These are phyloP conservation scores for Sarcodon aspratus DNA, from an alignment of 768 basidiomycete species.

Conservation along the genomic window DNA sequence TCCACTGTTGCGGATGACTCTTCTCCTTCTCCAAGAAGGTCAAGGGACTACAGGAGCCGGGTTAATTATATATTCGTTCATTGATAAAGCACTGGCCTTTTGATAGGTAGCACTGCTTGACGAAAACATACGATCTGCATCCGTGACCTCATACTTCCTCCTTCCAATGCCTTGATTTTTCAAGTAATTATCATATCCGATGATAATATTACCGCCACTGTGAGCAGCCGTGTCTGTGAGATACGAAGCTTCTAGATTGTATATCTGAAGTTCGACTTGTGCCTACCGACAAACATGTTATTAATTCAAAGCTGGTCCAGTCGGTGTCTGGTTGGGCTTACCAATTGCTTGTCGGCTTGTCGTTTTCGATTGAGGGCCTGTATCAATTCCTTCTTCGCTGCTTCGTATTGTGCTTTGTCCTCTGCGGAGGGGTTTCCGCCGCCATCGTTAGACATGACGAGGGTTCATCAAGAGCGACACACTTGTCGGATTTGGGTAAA, in stretches of 20 bases:
- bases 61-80: neutral
- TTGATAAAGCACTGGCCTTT: slow-evolving; percentile 35
- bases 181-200: slow-evolving; percentile 79
- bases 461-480: too few species aligned
- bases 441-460: too few species aligned
- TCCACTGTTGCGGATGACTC: slow-evolving; percentile 52
- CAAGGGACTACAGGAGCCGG: slow-evolving; percentile 47
- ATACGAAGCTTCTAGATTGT: slow-evolving; percentile 66
- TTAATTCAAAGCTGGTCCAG: neutral
- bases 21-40: slow-evolving; percentile 50
- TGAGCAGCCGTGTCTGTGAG: slow-evolving; percentile 67
- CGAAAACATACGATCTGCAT: slow-evolving; percentile 73
- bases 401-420: slow-evolving; percentile 61
- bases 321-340: slow-evolving; percentile 20
- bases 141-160: slow-evolving; percentile 65
- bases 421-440: slow-evolving; percentile 27
- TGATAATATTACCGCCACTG: slow-evolving; percentile 79
- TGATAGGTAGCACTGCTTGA: slow-evolving; percentile 68
- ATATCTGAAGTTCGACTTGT: slow-evolving; percentile 67
- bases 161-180: slow-evolving; percentile 62
- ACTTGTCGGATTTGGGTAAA: too few species aligned
- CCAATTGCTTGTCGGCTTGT: slow-evolving; percentile 65
- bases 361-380: slow-evolving; percentile 69
- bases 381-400: slow-evolving; percentile 62
- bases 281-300: slow-evolving; percentile 31